Conservation (phyloP, 148 eudicot species). For the Cornus kousa region DNA sequence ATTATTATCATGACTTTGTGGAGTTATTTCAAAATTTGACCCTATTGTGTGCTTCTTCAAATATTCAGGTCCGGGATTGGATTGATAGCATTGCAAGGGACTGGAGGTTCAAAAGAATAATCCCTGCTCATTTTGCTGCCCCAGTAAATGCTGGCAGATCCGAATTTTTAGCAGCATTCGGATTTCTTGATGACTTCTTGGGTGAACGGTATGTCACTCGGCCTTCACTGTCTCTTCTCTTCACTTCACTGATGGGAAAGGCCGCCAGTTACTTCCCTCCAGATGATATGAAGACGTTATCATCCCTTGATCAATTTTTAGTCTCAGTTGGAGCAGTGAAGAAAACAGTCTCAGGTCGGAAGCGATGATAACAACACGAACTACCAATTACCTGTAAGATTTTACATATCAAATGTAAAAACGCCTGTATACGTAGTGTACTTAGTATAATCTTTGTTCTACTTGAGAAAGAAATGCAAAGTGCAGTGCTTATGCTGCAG, state of each 20-base stretch:
- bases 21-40: neutral
- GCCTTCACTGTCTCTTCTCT: constrained; percentile 76
- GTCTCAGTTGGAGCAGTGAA: constrained; percentile 96
- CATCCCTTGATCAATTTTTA: constrained; percentile 88
- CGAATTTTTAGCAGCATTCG: constrained; percentile 89
- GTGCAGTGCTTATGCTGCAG: neutral
- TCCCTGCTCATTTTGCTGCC: constrained; percentile 94
- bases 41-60: neutral
- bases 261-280: constrained; percentile 96
- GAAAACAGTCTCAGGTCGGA: constrained; percentile 91
- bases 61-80: constrained; percentile 85
- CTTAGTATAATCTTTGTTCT: neutral
- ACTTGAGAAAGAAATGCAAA: neutral
- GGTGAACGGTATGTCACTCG: constrained; percentile 71
- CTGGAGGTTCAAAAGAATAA: constrained; percentile 95
- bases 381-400: neutral
- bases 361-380: constrained; percentile 34
- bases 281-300: constrained; percentile 93
- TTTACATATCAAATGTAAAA: neutral
- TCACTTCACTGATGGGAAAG: constrained; percentile 80
- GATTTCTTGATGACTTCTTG: constrained; percentile 82
- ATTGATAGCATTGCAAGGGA: constrained; percentile 70
- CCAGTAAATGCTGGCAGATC: constrained; percentile 83
- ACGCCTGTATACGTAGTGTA: neutral
- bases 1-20: neutral